Conservation (phyloP, 2,329 filamentous ascomycete genomes). For the Pseudonectria buxi region DNA sequence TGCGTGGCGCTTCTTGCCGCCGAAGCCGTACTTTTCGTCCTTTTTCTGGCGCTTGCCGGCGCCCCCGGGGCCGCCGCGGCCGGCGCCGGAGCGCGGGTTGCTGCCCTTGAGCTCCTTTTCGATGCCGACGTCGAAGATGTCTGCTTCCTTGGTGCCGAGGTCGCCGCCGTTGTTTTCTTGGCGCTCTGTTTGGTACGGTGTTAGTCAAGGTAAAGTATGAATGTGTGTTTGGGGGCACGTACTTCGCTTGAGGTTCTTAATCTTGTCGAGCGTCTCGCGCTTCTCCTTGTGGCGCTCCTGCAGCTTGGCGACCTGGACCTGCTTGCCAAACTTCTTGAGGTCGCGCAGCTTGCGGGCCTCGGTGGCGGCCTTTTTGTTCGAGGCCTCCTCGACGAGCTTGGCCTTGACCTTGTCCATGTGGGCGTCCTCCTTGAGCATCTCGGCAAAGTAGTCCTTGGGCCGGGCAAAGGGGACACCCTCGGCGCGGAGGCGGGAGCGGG, state of each 20-base stretch:
- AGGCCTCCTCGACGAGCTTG: constrained; percentile 87
- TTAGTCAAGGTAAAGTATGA: no score
- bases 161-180: constrained; percentile 58
- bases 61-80: constrained; percentile 26
- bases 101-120: constrained; percentile 54
- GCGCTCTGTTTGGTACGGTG: constrained; percentile 62
- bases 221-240: no score
- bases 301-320: constrained; percentile 91
- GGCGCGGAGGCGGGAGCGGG: constrained; percentile 66
- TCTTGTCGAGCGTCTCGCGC: constrained; percentile 90
- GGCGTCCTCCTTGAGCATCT: constrained; percentile 98
- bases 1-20: constrained; percentile 84
- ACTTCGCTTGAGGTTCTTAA: constrained; percentile 93
- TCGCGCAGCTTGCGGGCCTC: constrained; percentile 90
- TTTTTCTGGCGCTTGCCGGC: constrained; percentile 78
- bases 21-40: constrained; percentile 89
- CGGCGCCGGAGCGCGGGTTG: constrained; percentile 32
- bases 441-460: constrained; percentile 92
- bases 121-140: constrained; percentile 86
- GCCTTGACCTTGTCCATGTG: constrained; percentile 97
- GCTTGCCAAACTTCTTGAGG: constrained; percentile 98
- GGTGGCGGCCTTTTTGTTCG: constrained; percentile 82
- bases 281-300: constrained; percentile 92
- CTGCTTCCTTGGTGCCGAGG: constrained; percentile 66
- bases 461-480: constrained; percentile 82